phyloP scores from a whole-genome alignment of 441 rosid genomes.

The Breynia disticha region DNA sequence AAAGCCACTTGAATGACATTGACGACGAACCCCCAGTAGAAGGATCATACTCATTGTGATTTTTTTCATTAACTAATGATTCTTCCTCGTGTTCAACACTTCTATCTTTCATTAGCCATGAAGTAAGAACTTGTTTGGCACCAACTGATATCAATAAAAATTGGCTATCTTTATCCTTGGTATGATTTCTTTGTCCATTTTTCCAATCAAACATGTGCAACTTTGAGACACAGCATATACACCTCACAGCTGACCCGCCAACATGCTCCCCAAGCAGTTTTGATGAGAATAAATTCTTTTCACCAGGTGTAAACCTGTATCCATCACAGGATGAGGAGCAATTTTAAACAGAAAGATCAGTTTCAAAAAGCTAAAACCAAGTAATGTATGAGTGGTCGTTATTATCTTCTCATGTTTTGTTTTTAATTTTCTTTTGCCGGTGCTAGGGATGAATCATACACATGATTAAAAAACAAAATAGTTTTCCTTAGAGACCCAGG shows the following conservation, averaged over 20 bases:
- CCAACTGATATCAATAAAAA: conserved; percentile 82
- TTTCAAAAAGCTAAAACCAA: not conserved
- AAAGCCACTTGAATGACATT: conserved; percentile 92
- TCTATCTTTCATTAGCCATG: conserved; percentile 66
- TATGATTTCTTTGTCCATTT: conserved; percentile 14
- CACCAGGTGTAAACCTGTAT: conserved; percentile 47
- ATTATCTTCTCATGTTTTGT: too few species aligned
- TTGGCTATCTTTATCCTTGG: conserved; percentile 33
- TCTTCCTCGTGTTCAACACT: conserved; percentile 23
- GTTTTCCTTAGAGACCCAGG: too few species aligned
- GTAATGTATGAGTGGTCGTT: too few species aligned
- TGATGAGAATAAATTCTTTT: conserved; percentile 62
- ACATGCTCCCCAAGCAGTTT: conserved; percentile 94
- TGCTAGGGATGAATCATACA: too few species aligned
- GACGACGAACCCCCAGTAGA: conserved; percentile 33
- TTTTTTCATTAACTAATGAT: conserved; percentile 11
- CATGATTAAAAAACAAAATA: too few species aligned
- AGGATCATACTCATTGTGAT: conserved; percentile 14
- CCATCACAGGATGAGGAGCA: conserved; percentile 13
- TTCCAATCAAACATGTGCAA: conserved; percentile 29
- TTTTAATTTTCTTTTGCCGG: too few species aligned
- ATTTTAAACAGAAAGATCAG: not conserved
- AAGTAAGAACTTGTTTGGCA: conserved; percentile 82
- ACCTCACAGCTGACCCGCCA: conserved; percentile 96
- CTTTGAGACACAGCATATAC: conserved; percentile 67